These are phyloP conservation scores for Nosema bombycis DNA, from an alignment of 371 early-diverging fungal genomes.

Conservation along the genomic window DNA sequence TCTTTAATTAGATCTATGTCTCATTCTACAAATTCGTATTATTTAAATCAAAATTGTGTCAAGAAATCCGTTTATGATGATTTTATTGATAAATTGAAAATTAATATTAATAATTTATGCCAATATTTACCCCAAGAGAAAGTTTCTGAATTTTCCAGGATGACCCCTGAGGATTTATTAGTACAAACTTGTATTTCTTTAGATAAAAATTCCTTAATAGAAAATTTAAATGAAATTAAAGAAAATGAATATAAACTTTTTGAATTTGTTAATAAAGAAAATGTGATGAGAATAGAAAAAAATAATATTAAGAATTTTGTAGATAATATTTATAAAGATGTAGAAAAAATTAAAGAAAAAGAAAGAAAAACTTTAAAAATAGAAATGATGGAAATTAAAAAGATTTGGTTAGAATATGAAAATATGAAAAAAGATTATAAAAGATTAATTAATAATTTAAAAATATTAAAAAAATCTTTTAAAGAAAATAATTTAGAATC, in stretches of 20 bases:
- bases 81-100: conserved; percentile 45
- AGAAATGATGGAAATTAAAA: conserved; percentile 48
- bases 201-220: conserved; percentile 31
- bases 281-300: conserved; percentile 18
- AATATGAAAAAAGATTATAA: conserved; percentile 30
- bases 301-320: conserved; percentile 31
- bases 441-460: conserved; percentile 23
- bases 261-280: conserved; percentile 22
- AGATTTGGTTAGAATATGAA: conserved; percentile 41
- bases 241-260: conserved; percentile 29
- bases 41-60: conserved; percentile 45
- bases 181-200: conserved; percentile 38
- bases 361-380: conserved; percentile 45
- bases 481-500: conserved; percentile 29
- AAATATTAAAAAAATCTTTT: conserved; percentile 29
- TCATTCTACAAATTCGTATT: conserved; percentile 47
- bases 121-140: conserved; percentile 66
- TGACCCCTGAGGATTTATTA: conserved; percentile 61
- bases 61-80: conserved; percentile 39
- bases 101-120: conserved; percentile 61
- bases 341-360: conserved; percentile 47
- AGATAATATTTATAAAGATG: conserved; percentile 43
- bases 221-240: conserved; percentile 31
- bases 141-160: conserved; percentile 62
- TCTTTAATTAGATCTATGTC: conserved; percentile 36